Evolutionary conservation across 345 rosid species (phyloP).

Genomic region (Pistacia vera): DNA sequence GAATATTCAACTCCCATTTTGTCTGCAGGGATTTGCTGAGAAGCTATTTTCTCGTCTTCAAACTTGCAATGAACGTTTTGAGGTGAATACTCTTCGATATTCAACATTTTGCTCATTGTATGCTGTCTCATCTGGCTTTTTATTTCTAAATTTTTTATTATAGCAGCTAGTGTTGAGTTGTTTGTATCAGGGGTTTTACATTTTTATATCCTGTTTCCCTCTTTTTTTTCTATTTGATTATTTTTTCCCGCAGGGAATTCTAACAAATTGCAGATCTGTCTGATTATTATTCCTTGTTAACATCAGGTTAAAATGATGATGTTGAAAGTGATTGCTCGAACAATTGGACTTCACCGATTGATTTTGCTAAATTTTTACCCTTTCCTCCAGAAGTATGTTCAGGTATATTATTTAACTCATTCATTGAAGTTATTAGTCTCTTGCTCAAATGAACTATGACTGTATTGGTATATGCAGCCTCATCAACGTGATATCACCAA

Average conservation of each 20-base stretch:
- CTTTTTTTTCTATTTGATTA: not conserved
- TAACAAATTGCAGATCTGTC: not conserved
- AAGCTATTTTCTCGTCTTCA: conserved; percentile 84
- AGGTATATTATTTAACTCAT: conserved; percentile 46
- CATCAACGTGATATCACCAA: conserved; percentile 88
- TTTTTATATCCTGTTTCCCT: not conserved
- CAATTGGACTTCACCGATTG: conserved; percentile 88
- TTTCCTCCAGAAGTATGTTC: conserved; percentile 77
- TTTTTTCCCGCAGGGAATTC: conserved; percentile 6
- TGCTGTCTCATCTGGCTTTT: not conserved
- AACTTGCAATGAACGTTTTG: conserved; percentile 82
- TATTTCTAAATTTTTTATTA: not conserved
- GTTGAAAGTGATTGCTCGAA: conserved; percentile 85
- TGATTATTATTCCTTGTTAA: conserved; percentile 14
- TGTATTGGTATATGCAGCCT: conserved; percentile 59
- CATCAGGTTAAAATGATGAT: conserved; percentile 92
- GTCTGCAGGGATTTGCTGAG: conserved; percentile 81
- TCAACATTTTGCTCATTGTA: conserved; percentile 5
- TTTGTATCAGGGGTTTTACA: not conserved
- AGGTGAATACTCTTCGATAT: conserved; percentile 48
- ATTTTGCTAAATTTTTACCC: conserved; percentile 75
- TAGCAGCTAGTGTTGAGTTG: not conserved
- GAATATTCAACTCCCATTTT: conserved; percentile 12
- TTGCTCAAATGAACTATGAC: conserved; percentile 12
- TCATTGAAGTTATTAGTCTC: conserved; percentile 14